Evolutionary conservation across 2,329 filamentous ascomycete species (phyloP).

Genomic region (Pleurostoma richardsiae): DNA sequence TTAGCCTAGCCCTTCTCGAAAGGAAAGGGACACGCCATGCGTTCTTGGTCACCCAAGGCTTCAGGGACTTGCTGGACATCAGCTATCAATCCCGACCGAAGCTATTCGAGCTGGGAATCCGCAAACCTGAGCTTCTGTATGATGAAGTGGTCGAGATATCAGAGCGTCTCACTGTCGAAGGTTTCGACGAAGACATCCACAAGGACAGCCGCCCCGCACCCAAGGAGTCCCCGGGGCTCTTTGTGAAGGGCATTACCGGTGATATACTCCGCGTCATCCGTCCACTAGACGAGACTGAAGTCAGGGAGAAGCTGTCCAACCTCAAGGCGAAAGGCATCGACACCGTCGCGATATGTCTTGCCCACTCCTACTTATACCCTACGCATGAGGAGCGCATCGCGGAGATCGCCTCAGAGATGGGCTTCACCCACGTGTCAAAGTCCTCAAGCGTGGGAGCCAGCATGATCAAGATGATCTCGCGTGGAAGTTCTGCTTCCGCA

Average conservation of each 20-base stretch:
- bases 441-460: slow-evolving; percentile 61
- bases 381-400: slow-evolving; percentile 62
- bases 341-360: slow-evolving; percentile 64
- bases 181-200: slow-evolving; percentile 1
- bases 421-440: slow-evolving; percentile 63
- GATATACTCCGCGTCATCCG: slow-evolving; percentile 61
- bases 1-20: slow-evolving; percentile 6
- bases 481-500: slow-evolving; percentile 66
- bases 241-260: slow-evolving; percentile 60
- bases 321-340: slow-evolving; percentile 56
- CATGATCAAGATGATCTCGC: slow-evolving; percentile 69
- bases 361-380: slow-evolving; percentile 68
- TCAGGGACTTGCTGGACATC: slow-evolving; percentile 9
- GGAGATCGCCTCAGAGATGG: slow-evolving; percentile 57
- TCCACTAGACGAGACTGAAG: slow-evolving; percentile 44
- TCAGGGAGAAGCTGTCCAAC: slow-evolving; percentile 49
- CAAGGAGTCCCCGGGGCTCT: slow-evolving; percentile 5
- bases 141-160: slow-evolving; percentile 10
- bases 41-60: slow-evolving; percentile 10
- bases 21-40: slow-evolving; percentile 10
- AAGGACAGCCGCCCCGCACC: slow-evolving; percentile 1
- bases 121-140: slow-evolving; percentile 7
- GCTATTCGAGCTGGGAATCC: slow-evolving; percentile 6
- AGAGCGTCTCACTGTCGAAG: slow-evolving; percentile 11
- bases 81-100: slow-evolving; percentile 10